phyloP scores from a whole-genome alignment of 2,329 filamentous ascomycete genomes.

The Fusarium armeniacum region DNA sequence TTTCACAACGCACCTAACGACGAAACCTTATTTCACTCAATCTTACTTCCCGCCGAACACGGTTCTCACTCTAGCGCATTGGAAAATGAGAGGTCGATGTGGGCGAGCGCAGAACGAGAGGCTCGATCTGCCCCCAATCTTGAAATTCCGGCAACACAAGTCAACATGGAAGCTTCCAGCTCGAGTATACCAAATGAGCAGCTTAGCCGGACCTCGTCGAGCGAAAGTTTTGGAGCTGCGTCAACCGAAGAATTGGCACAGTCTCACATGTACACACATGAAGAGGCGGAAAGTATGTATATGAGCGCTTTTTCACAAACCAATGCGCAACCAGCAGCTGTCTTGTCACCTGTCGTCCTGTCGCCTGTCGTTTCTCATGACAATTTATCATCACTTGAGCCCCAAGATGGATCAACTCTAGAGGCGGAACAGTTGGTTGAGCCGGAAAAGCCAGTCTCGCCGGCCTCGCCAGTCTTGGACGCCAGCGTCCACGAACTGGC shows the following conservation, averaged over 20 bases:
- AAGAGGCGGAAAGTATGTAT: constrained; percentile 89
- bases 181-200: constrained; percentile 22
- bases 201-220: constrained; percentile 32
- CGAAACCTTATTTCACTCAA: constrained; percentile 52
- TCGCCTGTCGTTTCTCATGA: constrained; percentile 27
- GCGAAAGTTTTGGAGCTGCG: constrained; percentile 30
- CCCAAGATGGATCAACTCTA: background rate
- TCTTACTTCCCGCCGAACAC: constrained; percentile 30
- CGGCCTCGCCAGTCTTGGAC: constrained; percentile 9
- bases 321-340: constrained; percentile 48
- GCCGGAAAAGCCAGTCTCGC: background rate
- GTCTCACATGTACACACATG: constrained; percentile 81
- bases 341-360: constrained; percentile 4
- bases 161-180: constrained; percentile 10
- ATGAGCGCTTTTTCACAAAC: constrained; percentile 77
- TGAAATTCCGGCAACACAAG: constrained; percentile 43
- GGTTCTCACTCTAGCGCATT: constrained; percentile 38
- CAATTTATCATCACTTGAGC: constrained; percentile 11
- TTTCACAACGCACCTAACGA: constrained; percentile 48
- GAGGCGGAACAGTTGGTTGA: constrained; percentile 10
- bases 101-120: constrained; percentile 42
- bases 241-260: constrained; percentile 66
- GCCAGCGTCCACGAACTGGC: constrained; percentile 4
- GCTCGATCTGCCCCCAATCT: constrained; percentile 39
- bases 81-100: constrained; percentile 40